phyloP scores from a whole-genome alignment of 495 filamentous ascomycete species.

The Hypoxylon lenormandii region DNA sequence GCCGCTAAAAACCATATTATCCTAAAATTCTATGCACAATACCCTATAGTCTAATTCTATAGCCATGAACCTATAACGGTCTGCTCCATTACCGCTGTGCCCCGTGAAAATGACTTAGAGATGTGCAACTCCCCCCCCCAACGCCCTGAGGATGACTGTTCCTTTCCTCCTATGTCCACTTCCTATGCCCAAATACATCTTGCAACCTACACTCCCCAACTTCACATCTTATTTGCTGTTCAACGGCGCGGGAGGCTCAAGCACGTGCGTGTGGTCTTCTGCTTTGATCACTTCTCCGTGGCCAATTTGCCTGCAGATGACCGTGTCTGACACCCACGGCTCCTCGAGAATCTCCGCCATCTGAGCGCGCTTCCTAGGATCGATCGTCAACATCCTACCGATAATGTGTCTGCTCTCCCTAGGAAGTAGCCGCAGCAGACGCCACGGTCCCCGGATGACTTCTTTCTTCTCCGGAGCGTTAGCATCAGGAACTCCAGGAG shows the following conservation, averaged over 20 bases:
- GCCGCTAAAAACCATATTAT: slow-evolving; percentile 25
- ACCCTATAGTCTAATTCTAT: slow-evolving; percentile 41
- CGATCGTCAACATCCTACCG: slow-evolving; percentile 89
- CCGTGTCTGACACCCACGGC: slow-evolving; percentile 83
- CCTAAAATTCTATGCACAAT: slow-evolving; percentile 39
- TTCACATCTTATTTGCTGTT: slow-evolving; percentile 44
- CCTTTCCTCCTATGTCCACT: slow-evolving; percentile 21
- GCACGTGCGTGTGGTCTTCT: slow-evolving; percentile 64
- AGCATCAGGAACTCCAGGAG: slow-evolving; percentile 41
- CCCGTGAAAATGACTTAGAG: slow-evolving; percentile 19
- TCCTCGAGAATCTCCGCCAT: slow-evolving; percentile 87
- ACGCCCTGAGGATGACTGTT: slow-evolving; percentile 32
- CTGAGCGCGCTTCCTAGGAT: slow-evolving; percentile 83
- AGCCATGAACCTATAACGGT: slow-evolving; percentile 40
- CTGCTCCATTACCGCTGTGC: slow-evolving; percentile 38
- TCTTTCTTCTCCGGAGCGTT: slow-evolving; percentile 69
- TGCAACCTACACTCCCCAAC: slow-evolving; percentile 1
- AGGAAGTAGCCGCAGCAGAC: slow-evolving; percentile 88
- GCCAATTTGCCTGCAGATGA: slow-evolving; percentile 66
- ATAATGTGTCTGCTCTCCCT: slow-evolving; percentile 91
- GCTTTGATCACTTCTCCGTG: slow-evolving; percentile 60
- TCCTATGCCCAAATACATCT: slow-evolving; percentile 14
- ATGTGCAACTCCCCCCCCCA: slow-evolving; percentile 24
- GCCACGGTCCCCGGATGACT: slow-evolving; percentile 91
- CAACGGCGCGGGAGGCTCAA: slow-evolving; percentile 63